phyloP scores from a whole-genome alignment of 805 yeast genomes.

The Sugiyamaella boreocaroliniensis region DNA sequence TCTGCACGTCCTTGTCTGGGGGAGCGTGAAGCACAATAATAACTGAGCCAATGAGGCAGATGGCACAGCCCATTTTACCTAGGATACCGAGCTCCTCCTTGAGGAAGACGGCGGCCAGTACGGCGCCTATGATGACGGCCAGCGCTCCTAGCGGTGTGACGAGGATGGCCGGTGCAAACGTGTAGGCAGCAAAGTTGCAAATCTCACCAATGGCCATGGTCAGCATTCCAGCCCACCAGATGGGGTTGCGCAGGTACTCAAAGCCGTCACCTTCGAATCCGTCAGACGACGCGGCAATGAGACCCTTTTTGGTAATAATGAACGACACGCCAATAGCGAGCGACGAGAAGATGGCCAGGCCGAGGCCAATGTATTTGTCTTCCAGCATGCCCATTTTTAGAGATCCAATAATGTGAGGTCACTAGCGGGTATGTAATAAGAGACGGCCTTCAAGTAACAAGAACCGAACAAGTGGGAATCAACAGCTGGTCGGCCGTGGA shows the following conservation, averaged over 20 bases:
- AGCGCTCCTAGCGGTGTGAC: slow-evolving; percentile 91
- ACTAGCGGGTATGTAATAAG: too few relatives aligned
- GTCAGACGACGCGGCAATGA: slow-evolving; percentile 57
- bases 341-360: slow-evolving; percentile 79
- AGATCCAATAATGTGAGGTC: too few relatives aligned
- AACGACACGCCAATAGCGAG: slow-evolving; percentile 87
- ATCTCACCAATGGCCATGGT: slow-evolving; percentile 87
- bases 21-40: slow-evolving; percentile 89
- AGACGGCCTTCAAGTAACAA: too few relatives aligned
- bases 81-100: slow-evolving; percentile 81
- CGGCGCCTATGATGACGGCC: slow-evolving; percentile 86
- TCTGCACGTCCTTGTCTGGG: slow-evolving; percentile 80
- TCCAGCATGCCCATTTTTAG: slow-evolving; percentile 39
- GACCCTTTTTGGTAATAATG: slow-evolving; percentile 82
- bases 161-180: slow-evolving; percentile 88
- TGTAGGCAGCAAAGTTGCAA: slow-evolving; percentile 90
- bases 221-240: slow-evolving; percentile 91
- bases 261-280: slow-evolving; percentile 68
- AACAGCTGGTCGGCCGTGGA: too few relatives aligned
- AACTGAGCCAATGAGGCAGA: slow-evolving; percentile 80
- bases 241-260: slow-evolving; percentile 72
- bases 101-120: slow-evolving; percentile 74
- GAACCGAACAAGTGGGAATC: too few relatives aligned
- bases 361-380: slow-evolving; percentile 84
- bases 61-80: slow-evolving; percentile 91